Conservation (phyloP, 2,329 filamentous ascomycete genomes). For the Peltaster fructicola region DNA sequence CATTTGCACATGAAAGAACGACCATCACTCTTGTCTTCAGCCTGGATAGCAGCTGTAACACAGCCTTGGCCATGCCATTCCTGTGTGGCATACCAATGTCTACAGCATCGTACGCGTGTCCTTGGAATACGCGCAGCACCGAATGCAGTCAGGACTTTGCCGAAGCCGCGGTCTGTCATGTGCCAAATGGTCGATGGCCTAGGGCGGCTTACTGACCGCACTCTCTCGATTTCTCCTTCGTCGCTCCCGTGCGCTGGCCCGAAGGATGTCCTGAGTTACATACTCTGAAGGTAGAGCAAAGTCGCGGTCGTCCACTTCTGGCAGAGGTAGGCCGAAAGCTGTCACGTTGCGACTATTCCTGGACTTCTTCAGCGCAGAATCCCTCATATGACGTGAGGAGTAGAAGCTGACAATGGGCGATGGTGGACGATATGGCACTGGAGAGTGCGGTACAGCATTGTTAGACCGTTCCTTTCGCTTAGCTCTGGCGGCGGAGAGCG, state of each 20-base stretch:
- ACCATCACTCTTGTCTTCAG: too few relatives aligned
- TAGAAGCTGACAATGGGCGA: slow-evolving; percentile 62
- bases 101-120: too few relatives aligned
- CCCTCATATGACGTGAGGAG: slow-evolving; percentile 58
- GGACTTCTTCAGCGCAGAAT: slow-evolving; percentile 56
- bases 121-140: too few relatives aligned
- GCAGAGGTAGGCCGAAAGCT: slow-evolving; percentile 69
- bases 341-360: slow-evolving; percentile 52
- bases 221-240: slow-evolving; percentile 41
- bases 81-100: too few relatives aligned
- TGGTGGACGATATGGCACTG: slow-evolving; percentile 30
- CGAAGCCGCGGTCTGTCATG: too few relatives aligned
- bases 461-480: slow-evolving; percentile 9
- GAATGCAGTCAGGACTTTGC: too few relatives aligned
- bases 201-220: too few relatives aligned
- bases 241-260: slow-evolving; percentile 43
- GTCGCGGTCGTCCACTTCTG: slow-evolving; percentile 51
- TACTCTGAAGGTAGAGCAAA: slow-evolving; percentile 59
- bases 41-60: too few relatives aligned
- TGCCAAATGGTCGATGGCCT: too few relatives aligned
- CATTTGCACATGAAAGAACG: too few relatives aligned
- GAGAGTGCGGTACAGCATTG: slow-evolving; percentile 20
- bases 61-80: too few relatives aligned
- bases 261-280: slow-evolving; percentile 29
- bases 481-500: slow-evolving; percentile 15